These are phyloP conservation scores for Rubia occidens DNA, from an alignment of 305 asterid genomes.

Conservation along the genomic window DNA sequence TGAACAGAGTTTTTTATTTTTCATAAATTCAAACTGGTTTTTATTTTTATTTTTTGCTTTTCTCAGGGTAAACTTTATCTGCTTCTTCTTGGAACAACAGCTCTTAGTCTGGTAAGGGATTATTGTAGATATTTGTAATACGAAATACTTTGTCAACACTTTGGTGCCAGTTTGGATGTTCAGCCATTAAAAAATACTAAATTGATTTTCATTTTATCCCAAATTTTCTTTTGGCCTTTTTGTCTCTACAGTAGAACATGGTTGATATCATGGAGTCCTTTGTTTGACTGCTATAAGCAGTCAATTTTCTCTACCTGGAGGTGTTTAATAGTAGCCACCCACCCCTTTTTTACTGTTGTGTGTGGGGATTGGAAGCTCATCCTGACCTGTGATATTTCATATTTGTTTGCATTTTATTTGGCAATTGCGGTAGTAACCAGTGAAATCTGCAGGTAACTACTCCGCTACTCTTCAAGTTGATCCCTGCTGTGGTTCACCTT, in stretches of 20 bases:
- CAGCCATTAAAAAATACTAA: not conserved
- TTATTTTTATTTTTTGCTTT: constrained; percentile 4
- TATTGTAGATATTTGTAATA: not conserved
- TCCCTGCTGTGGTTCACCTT: constrained; percentile 95
- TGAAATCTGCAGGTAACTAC: constrained; percentile 70
- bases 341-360: not conserved
- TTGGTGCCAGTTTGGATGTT: not conserved
- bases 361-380: not conserved
- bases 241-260: not conserved
- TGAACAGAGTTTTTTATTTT: not conserved
- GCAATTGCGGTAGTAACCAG: not conserved
- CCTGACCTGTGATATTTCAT: not conserved
- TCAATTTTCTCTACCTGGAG: not conserved
- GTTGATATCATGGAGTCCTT: not conserved
- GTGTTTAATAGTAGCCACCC: not conserved
- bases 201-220: not conserved
- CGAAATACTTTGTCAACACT: not conserved
- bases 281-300: not conserved
- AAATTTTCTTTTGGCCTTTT: not conserved
- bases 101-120: constrained; percentile 84
- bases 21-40: not conserved
- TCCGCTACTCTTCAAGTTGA: constrained; percentile 89
- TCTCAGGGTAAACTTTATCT: constrained; percentile 85
- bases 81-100: constrained; percentile 96
- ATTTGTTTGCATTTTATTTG: not conserved